Evolutionary conservation across 768 basidiomycete genomes (phyloP).

Genomic region (Phylloporus sp.): DNA sequence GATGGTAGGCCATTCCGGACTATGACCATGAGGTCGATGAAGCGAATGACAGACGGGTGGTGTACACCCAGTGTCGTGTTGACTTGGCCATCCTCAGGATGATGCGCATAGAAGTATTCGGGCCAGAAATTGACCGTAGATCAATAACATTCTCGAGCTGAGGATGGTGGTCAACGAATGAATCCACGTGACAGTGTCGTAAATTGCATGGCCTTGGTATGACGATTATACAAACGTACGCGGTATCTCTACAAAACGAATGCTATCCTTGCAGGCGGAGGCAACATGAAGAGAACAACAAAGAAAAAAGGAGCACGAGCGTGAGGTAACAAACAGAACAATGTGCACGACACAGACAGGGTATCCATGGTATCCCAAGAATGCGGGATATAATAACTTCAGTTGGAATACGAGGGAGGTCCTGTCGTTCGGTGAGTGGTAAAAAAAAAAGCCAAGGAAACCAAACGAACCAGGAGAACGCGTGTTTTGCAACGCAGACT

Average conservation of each 20-base stretch:
- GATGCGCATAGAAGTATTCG: too few species aligned
- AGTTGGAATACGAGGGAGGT: constrained; percentile 39
- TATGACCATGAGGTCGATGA: too few species aligned
- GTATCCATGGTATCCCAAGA: constrained; percentile 6
- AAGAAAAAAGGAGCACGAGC: neutral
- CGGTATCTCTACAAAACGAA: constrained; percentile 19
- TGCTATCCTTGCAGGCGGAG: constrained; percentile 4
- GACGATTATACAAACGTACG: constrained; percentile 14
- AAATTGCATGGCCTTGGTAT: constrained; percentile 2
- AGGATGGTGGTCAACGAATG: too few species aligned
- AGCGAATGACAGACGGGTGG: too few species aligned
- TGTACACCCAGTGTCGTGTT: too few species aligned
- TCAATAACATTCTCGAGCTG: too few species aligned
- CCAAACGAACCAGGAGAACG: constrained; percentile 53
- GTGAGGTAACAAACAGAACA: neutral
- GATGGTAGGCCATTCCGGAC: too few species aligned
- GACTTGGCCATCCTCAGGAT: too few species aligned
- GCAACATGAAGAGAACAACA: constrained; percentile 5
- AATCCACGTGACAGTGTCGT: too few species aligned
- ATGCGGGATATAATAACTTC: neutral
- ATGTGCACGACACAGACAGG: neutral
- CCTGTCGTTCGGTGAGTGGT: constrained; percentile 23
- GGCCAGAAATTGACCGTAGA: too few species aligned
- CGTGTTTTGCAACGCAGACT: constrained; percentile 55
- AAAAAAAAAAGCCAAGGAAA: neutral